Conservation (phyloP, 495 filamentous ascomycete genomes). For the Thermothielavioides terrestris region DNA sequence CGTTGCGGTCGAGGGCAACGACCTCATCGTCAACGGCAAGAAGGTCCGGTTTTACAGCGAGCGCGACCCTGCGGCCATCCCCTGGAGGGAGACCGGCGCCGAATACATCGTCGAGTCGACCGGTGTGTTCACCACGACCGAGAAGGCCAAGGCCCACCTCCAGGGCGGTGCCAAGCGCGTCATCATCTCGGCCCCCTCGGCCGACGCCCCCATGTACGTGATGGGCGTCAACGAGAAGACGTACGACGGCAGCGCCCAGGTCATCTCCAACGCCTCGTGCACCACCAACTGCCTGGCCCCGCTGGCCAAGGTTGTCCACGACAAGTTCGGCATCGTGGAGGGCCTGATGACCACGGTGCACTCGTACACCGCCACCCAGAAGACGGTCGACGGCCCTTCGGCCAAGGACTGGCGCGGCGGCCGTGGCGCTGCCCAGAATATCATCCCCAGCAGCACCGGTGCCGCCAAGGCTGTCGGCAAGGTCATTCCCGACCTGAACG, state of each 20-base stretch:
- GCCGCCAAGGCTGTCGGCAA: constrained; percentile 99
- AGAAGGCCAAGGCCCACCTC: constrained; percentile 92
- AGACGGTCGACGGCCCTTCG: constrained; percentile 97
- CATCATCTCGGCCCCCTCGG: constrained; percentile 97
- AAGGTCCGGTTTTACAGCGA: constrained; percentile 91
- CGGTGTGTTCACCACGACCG: constrained; percentile 97
- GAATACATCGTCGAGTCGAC: constrained; percentile 98
- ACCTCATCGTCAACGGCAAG: constrained; percentile 91
- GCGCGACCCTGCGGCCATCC: constrained; percentile 84
- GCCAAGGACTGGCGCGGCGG: constrained; percentile 99
- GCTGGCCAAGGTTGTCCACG: constrained; percentile 97
- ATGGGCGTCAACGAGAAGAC: constrained; percentile 96
- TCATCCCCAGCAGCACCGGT: constrained; percentile 98
- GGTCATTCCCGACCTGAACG: constrained; percentile 94
- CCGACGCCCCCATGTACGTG: constrained; percentile 99
- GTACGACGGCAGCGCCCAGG: constrained; percentile 79
- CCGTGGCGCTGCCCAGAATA: constrained; percentile 97
- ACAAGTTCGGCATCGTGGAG: constrained; percentile 95
- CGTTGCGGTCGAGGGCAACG: constrained; percentile 61
- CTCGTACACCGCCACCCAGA: constrained; percentile 99
- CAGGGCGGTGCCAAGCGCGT: constrained; percentile 99
- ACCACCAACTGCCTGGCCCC: constrained; percentile 99
- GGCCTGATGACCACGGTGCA: constrained; percentile 99
- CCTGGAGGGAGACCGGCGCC: constrained; percentile 81
- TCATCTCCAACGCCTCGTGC: constrained; percentile 99